Base-by-base conservation (phyloP, 371 early-diverging fungal genomes). In the Actinomortierella ambigua region DNA sequence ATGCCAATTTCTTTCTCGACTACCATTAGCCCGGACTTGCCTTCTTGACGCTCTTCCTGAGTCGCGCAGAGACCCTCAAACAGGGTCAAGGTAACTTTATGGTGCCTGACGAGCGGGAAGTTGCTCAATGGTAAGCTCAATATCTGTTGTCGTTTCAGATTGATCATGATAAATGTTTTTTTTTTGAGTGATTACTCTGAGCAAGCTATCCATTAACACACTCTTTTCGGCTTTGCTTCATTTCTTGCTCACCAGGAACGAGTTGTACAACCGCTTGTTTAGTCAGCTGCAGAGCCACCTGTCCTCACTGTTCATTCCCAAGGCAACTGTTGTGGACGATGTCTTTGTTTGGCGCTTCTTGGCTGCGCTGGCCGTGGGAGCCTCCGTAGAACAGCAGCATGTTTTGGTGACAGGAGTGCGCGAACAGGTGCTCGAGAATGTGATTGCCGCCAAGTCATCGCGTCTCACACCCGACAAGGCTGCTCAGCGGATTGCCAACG, bases 291-390 rank as follows among this genome's bases (percentile, higher is more conserved):
- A 93, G 59, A 82, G 81, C 29, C 85, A 91, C 50, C 94, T 95
- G 65, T 81, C 89, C 3, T 79, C 85, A 29, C 69, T 93, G 47
- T 93, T 96, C 79, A 88, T 91, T 11, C 80, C 94, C 18, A 62
- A 79, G 46, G 83, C 84, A 17, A 82, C 87, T 17, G 81, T 78
- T 46, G 75, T 85, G 3, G 95, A 97, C 68, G 97, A 97, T 68
- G 85, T 91, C 56, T 93, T 93, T 68, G 94, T 97, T n/a, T 98
- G 98, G 98, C 97, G 97, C 77, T 98, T 98, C 65, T 81, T 98
- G 79, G 95, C 98, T 3, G 91, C 96, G 1, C 85, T 98, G 82
- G 96, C 97, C 2, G 91, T 95, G 0, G 93, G 94, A 15, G 96
- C 98, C 0, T 88, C 93, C 0, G 89, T 90, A 62, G 96, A 97